Base-by-base conservation (phyloP, 306 rosid species). In the Spatholobus suberectus region DNA sequence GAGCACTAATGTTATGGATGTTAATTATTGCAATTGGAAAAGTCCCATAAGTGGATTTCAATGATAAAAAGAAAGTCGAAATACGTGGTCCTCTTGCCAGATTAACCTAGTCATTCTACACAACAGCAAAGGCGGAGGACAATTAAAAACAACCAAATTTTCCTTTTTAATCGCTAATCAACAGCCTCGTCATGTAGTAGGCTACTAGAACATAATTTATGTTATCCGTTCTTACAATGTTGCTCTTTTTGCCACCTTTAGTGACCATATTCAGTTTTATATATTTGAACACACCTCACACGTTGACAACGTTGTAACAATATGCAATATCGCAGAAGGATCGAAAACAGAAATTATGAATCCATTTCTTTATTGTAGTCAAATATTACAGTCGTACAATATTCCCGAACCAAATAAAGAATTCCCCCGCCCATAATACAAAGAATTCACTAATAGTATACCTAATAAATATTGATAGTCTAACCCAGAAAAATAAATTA, bases 391-490 rank as follows among this genome's bases (percentile, higher is more conserved):
- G 38, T 38, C 79, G 7, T 38, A 73, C 49, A n/a, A n/a, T n/a
- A 78, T 73, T 80, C 34, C 35, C 85, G 1, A 70, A 63, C 58
- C 77, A 76, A n/a, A 83, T 83, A 80, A 87, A 70, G 78, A 84
- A 76, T 87, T 27, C 0, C 75, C 62, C 29, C 47, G 14, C 78
- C 84, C 65, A 66, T 47, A 26, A 38, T 65, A 75, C 57, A 67
- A 86, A 63, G 61, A 73, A 80, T 70, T 17, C 47, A 74, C 41
- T 66, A 66, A n/a, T 75, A 57, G 51, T 70, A 75, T 41, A 24
- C 37, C 70, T 12, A n/a, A n/a, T n/a, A n/a, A n/a, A n/a, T n/a
- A 55, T 18, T 23, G 6, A 46, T 40, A 68, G 11, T 65, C 47
- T 52, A 80, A 43, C 26, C 32, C 5, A 47, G n/a, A 68, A 49